Conservation (phyloP, 2,329 filamentous ascomycete species). For the Microcyclospora pomicola region DNA sequence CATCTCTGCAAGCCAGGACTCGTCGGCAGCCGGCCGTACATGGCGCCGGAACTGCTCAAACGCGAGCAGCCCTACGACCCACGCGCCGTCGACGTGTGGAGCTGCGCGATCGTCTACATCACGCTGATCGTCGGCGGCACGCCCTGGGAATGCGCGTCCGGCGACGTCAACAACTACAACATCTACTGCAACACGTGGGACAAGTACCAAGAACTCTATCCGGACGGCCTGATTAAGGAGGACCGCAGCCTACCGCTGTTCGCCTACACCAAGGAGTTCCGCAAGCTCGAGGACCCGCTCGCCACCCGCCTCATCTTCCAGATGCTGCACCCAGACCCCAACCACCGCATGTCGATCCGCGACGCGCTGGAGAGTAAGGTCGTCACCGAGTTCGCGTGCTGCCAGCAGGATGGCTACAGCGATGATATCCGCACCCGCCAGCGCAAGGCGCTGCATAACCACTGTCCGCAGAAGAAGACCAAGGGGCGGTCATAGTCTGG, state of each 20-base stretch:
- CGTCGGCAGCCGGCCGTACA: slow-evolving; percentile 75
- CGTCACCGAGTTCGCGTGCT: slow-evolving; percentile 25
- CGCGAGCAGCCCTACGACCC: slow-evolving; percentile 59
- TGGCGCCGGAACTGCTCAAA: slow-evolving; percentile 68
- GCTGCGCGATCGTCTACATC: slow-evolving; percentile 69
- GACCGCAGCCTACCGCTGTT: slow-evolving; percentile 30
- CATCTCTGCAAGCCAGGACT: slow-evolving; percentile 65
- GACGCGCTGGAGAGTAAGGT: slow-evolving; percentile 47
- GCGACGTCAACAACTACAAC: slow-evolving; percentile 43
- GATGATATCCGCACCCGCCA: slow-evolving; percentile 22
- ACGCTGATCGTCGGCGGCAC: slow-evolving; percentile 58
- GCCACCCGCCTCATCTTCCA: slow-evolving; percentile 58
- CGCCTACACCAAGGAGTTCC: slow-evolving; percentile 54
- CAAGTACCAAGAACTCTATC: slow-evolving; percentile 48
- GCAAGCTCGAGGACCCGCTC: slow-evolving; percentile 49
- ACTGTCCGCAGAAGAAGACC: slow-evolving; percentile 28
- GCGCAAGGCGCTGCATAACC: slow-evolving; percentile 30
- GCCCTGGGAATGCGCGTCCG: slow-evolving; percentile 59
- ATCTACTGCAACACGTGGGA: slow-evolving; percentile 54
- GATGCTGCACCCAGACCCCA: slow-evolving; percentile 72
- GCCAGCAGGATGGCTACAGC: slow-evolving; percentile 20
- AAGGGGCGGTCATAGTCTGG: slow-evolving; percentile 7
- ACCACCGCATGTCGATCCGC: slow-evolving; percentile 53
- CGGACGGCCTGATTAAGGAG: slow-evolving; percentile 37
- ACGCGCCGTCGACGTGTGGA: slow-evolving; percentile 73